phyloP scores from a whole-genome alignment of 768 basidiomycete species.

The Mycena polygramma region DNA sequence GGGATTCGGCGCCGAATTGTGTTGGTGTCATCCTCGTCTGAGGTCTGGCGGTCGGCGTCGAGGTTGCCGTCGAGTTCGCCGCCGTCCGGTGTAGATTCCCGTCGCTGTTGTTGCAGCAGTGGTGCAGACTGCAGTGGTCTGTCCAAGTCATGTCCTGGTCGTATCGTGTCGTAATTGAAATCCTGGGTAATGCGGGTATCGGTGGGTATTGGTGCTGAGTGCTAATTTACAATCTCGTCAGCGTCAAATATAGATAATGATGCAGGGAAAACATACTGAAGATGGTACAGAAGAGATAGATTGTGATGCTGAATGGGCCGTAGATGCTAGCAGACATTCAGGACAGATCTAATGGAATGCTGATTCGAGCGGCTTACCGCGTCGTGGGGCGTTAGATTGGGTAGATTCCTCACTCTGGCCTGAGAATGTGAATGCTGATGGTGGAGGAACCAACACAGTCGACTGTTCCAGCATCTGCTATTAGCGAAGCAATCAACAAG shows the following conservation, averaged over 20 bases:
- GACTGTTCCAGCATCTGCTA: constrained; percentile 13
- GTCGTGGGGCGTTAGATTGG: constrained; percentile 17
- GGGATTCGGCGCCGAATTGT: constrained; percentile 34
- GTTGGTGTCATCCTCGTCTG: constrained; percentile 25
- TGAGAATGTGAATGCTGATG: constrained; percentile 31
- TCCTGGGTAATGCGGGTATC: constrained; percentile 31
- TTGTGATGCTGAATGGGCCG: constrained; percentile 31
- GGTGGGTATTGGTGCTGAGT: constrained; percentile 31
- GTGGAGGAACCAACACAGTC: constrained; percentile 26
- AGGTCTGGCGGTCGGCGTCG: constrained; percentile 4
- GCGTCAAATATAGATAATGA: background rate
- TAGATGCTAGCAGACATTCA: constrained; percentile 23
- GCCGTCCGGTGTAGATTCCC: constrained; percentile 5
- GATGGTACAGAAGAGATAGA: constrained; percentile 37
- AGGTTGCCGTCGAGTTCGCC: background rate
- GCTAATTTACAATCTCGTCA: constrained; percentile 19
- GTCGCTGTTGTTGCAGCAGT: constrained; percentile 7
- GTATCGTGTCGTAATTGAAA: constrained; percentile 22
- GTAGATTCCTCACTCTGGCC: constrained; percentile 4
- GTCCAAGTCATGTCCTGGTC: constrained; percentile 30
- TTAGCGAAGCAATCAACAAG: background rate
- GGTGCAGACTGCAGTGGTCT: constrained; percentile 30
- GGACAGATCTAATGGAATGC: background rate
- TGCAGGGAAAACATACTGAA: constrained; percentile 15
- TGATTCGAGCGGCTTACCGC: constrained; percentile 22